A percentile compares a stretch with the other conserved stretches of the same genome.
These are phyloP conservation scores for Senecio squalidus DNA, from an alignment of 140 eudicot species.

Conservation along the genomic window DNA sequence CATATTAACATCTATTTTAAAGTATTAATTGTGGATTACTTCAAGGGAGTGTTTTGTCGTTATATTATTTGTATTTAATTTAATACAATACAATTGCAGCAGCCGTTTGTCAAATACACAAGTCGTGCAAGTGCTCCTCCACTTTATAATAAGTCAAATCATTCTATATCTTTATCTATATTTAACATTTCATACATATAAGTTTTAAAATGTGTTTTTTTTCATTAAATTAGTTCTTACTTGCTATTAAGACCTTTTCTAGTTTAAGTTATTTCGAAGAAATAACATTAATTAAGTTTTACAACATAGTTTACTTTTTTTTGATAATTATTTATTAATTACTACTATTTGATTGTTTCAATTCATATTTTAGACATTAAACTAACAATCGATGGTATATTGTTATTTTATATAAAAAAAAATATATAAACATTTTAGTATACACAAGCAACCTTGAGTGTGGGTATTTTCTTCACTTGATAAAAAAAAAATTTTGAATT, in stretches of 20 bases:
- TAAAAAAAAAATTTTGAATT: no score
- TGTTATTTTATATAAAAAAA: no score
- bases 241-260: not conserved
- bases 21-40: slow-evolving; percentile 21
- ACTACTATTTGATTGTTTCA: not conserved
- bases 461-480: no score
- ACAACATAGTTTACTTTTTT: not conserved
- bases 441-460: no score
- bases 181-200: no score
- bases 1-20: not conserved
- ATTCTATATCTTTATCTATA: not conserved
- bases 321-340: not conserved
- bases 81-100: slow-evolving; percentile 7
- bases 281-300: not conserved
- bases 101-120: slow-evolving; percentile 30
- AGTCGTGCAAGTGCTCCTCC: slow-evolving; percentile 24
- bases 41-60: slow-evolving; percentile 21
- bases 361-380: no score
- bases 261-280: not conserved
- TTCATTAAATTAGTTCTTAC: not conserved
- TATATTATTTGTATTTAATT: slow-evolving; percentile 12
- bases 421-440: no score
- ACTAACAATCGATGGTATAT: no score
- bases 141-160: slow-evolving; percentile 8
- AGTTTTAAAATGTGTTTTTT: not conserved